Evolutionary conservation across 1,284 basidiomycete genomes (phyloP).

Genomic region (Ceratobasidium sp.): DNA sequence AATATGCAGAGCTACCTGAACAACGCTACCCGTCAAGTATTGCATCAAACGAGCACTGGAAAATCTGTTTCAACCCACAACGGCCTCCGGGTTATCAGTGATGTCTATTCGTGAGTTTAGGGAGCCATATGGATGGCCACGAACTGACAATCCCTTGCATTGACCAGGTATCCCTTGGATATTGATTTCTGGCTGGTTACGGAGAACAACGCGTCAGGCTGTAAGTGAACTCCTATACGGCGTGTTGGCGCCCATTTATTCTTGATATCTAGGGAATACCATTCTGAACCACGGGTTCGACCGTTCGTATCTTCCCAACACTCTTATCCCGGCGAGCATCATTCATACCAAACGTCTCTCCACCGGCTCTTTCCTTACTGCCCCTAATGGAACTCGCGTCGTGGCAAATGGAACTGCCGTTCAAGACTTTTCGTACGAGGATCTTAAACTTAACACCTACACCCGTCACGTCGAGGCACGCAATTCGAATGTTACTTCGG

Average conservation of each 20-base stretch:
- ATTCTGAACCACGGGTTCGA: conserved; percentile 75
- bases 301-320: conserved; percentile 66
- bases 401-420: conserved; percentile 63
- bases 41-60: conserved; percentile 71
- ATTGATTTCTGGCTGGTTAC: conserved; percentile 66
- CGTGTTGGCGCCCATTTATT: neutral
- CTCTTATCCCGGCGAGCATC: conserved; percentile 67
- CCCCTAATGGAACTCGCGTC: conserved; percentile 44
- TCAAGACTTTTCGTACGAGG: conserved; percentile 72
- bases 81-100: conserved; percentile 63
- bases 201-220: conserved; percentile 60
- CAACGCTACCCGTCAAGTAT: conserved; percentile 63
- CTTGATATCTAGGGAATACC: conserved; percentile 50
- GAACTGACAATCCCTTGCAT: neutral
- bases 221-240: conserved; percentile 57
- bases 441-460: conserved; percentile 71
- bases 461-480: conserved; percentile 68
- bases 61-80: conserved; percentile 69
- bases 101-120: conserved; percentile 65
- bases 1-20: conserved; percentile 68
- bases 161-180: conserved; percentile 60
- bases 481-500: conserved; percentile 68
- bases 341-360: conserved; percentile 65
- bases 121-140: no score
- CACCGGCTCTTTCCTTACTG: conserved; percentile 30